Percentiles rank a stretch among this genome's conserved stretches.
Conservation (phyloP, 2,329 filamentous ascomycete species). For the Fusarium liriodendri region DNA sequence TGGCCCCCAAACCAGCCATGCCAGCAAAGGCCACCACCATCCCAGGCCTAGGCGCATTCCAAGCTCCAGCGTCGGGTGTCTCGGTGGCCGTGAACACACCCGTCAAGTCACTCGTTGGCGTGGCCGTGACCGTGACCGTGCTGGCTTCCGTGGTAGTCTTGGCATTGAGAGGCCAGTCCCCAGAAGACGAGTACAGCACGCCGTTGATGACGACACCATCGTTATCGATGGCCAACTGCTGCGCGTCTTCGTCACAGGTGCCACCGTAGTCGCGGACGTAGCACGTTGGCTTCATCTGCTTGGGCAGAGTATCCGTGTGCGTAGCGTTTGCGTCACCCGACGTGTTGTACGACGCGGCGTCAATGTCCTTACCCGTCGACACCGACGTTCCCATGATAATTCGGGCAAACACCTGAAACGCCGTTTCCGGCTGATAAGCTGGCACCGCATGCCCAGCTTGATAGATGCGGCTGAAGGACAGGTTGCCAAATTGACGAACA, state of each 20-base stretch:
- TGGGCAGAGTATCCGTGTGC: constrained; percentile 63
- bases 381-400: constrained; percentile 67
- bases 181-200: constrained; percentile 59
- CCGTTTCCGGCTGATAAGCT: constrained; percentile 70
- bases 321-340: constrained; percentile 68
- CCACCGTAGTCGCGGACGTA: constrained; percentile 64
- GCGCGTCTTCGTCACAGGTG: constrained; percentile 64
- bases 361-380: constrained; percentile 64
- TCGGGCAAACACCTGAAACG: constrained; percentile 70
- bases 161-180: constrained; percentile 55
- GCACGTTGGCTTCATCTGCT: constrained; percentile 65
- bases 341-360: constrained; percentile 65
- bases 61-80: constrained; percentile 44
- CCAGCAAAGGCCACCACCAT: constrained; percentile 23
- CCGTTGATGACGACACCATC: constrained; percentile 71
- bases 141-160: constrained; percentile 37
- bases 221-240: constrained; percentile 59
- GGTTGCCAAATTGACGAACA: constrained; percentile 81
- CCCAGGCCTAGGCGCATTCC: constrained; percentile 12
- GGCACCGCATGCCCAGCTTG: constrained; percentile 74
- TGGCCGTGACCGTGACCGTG: constrained; percentile 31
- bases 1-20: constrained; percentile 6
- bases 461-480: constrained; percentile 75
- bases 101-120: constrained; percentile 39
- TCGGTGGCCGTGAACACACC: constrained; percentile 51